Evolutionary conservation across 202 grass and related monocot genomes (phyloP).

Genomic region (Elaeis oleifera): DNA sequence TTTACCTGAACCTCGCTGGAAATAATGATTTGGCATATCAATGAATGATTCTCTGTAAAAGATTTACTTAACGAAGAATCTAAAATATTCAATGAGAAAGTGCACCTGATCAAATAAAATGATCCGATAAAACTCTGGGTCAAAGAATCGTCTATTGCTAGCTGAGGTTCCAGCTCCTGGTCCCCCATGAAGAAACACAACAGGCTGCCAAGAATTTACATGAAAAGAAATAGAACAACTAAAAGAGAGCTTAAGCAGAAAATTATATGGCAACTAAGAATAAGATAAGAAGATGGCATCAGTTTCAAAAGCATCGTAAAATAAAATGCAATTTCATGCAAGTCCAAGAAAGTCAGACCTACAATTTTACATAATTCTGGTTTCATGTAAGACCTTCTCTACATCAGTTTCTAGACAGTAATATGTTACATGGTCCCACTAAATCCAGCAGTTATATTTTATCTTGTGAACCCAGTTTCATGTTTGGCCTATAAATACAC

Average conservation of each 20-base stretch:
- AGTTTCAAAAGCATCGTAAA: too few relatives aligned
- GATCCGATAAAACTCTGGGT: slow-evolving; percentile 74
- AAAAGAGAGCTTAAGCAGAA: neutral
- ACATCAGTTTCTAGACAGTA: too few relatives aligned
- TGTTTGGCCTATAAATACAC: too few relatives aligned
- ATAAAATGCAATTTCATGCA: too few relatives aligned
- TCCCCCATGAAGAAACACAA: slow-evolving; percentile 80
- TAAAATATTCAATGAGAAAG: neutral
- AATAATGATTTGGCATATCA: slow-evolving; percentile 1
- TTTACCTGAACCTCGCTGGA: slow-evolving; percentile 69
- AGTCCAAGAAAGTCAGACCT: too few relatives aligned
- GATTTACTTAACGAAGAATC: neutral
- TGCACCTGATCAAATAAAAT: slow-evolving; percentile 80
- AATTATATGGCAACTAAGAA: neutral
- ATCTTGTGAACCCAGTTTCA: too few relatives aligned
- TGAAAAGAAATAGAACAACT: slow-evolving; percentile 9
- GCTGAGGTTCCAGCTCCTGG: slow-evolving; percentile 69
- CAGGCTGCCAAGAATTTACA: slow-evolving; percentile 37
- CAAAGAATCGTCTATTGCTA: slow-evolving; percentile 64
- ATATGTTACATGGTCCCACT: too few relatives aligned
- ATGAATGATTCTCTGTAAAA: neutral
- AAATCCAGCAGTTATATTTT: too few relatives aligned
- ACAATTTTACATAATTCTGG: too few relatives aligned
- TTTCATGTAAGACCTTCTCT: too few relatives aligned
- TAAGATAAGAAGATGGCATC: neutral